phyloP scores from a whole-genome alignment of 2,329 filamentous ascomycete genomes.

The Xylaria hypoxylon region DNA sequence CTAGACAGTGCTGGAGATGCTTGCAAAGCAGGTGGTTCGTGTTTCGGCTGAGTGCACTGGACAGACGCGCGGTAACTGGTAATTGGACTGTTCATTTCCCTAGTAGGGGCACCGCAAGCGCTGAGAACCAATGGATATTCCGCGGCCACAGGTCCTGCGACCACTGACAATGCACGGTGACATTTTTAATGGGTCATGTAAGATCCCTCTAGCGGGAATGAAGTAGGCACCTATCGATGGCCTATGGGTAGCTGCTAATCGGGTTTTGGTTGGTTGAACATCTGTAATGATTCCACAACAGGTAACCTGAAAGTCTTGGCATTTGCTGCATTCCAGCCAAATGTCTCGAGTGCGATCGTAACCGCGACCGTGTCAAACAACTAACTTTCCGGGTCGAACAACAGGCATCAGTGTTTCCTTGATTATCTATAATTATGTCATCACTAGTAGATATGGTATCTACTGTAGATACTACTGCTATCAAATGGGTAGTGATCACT shows the following conservation, averaged over 20 bases:
- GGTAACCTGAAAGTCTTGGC: neutral
- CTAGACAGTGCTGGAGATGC: slow-evolving; percentile 6
- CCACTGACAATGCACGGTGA: slow-evolving; percentile 3
- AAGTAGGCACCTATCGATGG: neutral
- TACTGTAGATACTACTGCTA: no score
- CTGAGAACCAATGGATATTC: slow-evolving; percentile 43
- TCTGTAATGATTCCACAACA: neutral
- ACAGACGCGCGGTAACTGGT: slow-evolving; percentile 46
- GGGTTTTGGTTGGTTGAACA: neutral
- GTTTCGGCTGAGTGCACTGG: slow-evolving; percentile 39
- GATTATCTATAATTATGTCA: neutral
- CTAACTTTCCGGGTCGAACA: no score
- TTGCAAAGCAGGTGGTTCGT: slow-evolving; percentile 25
- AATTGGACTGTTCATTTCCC: slow-evolving; percentile 40
- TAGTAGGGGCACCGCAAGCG: slow-evolving; percentile 23
- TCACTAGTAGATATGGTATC: no score
- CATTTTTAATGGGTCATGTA: no score
- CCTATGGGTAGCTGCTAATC: neutral
- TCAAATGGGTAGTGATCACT: no score
- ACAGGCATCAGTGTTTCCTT: no score
- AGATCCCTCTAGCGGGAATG: neutral
- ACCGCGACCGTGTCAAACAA: neutral
- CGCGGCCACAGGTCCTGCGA: slow-evolving; percentile 38
- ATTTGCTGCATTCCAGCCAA: neutral
- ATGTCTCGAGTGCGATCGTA: neutral